Percentiles rank a stretch among this genome's conserved stretches.
Conservation (phyloP, 2,329 filamentous ascomycete species). For the Colletotrichum orchidophilum region DNA sequence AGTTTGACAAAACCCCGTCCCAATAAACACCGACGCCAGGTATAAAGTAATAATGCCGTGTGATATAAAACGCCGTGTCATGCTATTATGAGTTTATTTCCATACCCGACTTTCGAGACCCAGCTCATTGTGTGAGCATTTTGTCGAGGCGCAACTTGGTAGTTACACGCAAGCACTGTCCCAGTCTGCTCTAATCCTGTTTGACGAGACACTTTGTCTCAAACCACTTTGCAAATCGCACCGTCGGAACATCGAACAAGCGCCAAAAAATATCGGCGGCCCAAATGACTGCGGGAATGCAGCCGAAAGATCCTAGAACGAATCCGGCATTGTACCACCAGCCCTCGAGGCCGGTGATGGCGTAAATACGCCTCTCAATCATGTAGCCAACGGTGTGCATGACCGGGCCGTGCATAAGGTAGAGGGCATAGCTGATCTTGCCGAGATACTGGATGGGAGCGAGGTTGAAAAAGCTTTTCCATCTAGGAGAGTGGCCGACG, state of each 20-base stretch:
- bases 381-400: conserved; percentile 63
- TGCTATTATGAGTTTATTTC: conserved; percentile 31
- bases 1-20: neutral
- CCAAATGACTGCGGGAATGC: conserved; percentile 62
- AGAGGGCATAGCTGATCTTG: conserved; percentile 68
- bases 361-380: conserved; percentile 58
- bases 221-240: conserved; percentile 65
- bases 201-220: conserved; percentile 54
- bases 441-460: conserved; percentile 65
- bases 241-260: conserved; percentile 63
- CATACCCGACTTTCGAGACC: conserved; percentile 12
- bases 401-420: conserved; percentile 68
- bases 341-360: conserved; percentile 57
- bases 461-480: conserved; percentile 62
- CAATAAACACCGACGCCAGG: conserved; percentile 27
- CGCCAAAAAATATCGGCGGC: conserved; percentile 66
- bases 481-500: conserved; percentile 55
- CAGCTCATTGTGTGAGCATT: conserved; percentile 1
- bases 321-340: conserved; percentile 57
- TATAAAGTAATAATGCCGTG: conserved; percentile 30
- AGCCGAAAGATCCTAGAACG: conserved; percentile 54
- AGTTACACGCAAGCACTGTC: neutral
- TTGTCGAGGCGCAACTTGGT: conserved; percentile 2
- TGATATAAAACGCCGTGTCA: conserved; percentile 30
- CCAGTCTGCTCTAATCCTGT: conserved; percentile 7